Evolutionary conservation across 2,329 filamentous ascomycete species (phyloP), one percentile per base, ranked within the genome.

Genomic region (Colletotrichum lupini): DNA sequence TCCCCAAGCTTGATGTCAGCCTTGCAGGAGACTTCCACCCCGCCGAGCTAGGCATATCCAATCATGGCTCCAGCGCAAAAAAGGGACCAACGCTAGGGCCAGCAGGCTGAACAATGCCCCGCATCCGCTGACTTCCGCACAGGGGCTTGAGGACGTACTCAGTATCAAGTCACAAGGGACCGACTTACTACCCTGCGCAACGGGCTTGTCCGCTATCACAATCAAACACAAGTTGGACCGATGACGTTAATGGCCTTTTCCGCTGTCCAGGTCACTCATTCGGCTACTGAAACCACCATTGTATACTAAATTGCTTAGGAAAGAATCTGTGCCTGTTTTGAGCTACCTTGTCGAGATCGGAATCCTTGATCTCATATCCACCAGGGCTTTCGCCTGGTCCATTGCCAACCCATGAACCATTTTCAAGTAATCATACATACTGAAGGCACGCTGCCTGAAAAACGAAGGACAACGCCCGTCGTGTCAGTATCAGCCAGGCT

Each of bases 11-110:
- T 35, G 49, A 32, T 62, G 65, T 75, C 74, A 75, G 74, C 74
- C 74, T 75, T 74, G 74, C 74, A 75, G 74, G 53, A 58, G 53
- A 59, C 55, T 28, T 26, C 30, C 59, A 72, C 74, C 74, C 74
- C 74, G 64, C 72, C 56, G 59, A 30, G 12, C 16, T 26, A 9
- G 4, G 22, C 6, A 26, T 24, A 14, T 59, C 71, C 67, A 75
- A 66, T 74, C 62, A 73, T 46, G 55, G 49, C 22, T 60, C 26
- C 60, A 73, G 71, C 71, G 71, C 71, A 73, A 71, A 73, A 73
- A 42, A 28, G 49, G 22, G 56, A 60, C 60, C 22, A 24, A 35
- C 24, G 35, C 49, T 32, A 66, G 67, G 55, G 24, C 46, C 24
- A 22, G 28, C 30, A 66, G 71, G 67, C 71, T 73, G 49, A 28